Conservation (phyloP, 2,329 filamentous ascomycete species). For the Didymellaceae sp. region DNA sequence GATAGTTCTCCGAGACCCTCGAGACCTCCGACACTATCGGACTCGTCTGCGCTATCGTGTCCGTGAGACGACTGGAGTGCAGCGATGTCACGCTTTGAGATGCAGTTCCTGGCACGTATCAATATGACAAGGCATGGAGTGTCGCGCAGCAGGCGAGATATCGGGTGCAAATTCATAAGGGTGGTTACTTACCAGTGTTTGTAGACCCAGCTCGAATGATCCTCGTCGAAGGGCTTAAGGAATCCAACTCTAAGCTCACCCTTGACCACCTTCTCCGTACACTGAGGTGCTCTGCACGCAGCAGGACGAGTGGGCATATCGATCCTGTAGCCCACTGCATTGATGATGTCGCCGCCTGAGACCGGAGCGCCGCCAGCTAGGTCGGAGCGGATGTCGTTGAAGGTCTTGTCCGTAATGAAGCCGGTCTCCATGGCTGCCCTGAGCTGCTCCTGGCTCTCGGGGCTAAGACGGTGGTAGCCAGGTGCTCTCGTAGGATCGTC, state of each 20-base stretch:
- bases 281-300: conserved; percentile 72
- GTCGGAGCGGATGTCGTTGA: conserved; percentile 73
- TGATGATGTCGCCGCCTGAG: conserved; percentile 17
- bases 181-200: conserved; percentile 76
- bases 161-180: conserved; percentile 47
- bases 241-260: conserved; percentile 48
- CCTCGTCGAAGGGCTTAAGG: conserved; percentile 53
- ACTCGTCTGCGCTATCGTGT: conserved; percentile 36
- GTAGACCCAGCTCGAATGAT: neutral
- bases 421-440: conserved; percentile 72
- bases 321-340: conserved; percentile 27
- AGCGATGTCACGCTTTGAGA: conserved; percentile 73
- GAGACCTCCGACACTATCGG: conserved; percentile 54
- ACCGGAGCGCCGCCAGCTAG: conserved; percentile 8
- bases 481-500: conserved; percentile 71
- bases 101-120: conserved; percentile 69
- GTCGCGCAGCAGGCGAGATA: neutral
- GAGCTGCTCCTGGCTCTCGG: conserved; percentile 75
- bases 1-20: conserved; percentile 79
- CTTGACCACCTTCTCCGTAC: conserved; percentile 83
- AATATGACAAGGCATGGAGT: neutral
- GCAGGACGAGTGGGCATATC: conserved; percentile 52
- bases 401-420: conserved; percentile 64
- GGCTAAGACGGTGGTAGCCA: conserved; percentile 75
- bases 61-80: conserved; percentile 65